Evolutionary conservation across 2,329 filamentous ascomycete species (phyloP).

Genomic region (Pestalotiopsis sp.): DNA sequence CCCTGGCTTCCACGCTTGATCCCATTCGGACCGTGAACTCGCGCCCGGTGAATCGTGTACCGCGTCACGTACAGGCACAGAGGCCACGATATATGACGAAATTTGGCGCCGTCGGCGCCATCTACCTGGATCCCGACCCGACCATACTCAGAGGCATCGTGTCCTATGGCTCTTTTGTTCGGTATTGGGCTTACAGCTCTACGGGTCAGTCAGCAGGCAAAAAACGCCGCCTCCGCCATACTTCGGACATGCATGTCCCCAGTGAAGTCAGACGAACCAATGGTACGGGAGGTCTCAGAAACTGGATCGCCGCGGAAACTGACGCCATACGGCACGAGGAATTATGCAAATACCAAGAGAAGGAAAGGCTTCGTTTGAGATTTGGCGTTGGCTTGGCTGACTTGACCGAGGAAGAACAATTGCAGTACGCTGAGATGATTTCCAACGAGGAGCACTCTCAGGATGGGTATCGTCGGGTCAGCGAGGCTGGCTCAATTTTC

Average conservation of each 20-base stretch:
- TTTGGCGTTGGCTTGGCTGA: conserved; percentile 81
- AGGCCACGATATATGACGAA: conserved; percentile 61
- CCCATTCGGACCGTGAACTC: conserved; percentile 87
- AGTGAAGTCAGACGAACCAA: conserved; percentile 45
- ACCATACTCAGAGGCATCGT: conserved; percentile 83
- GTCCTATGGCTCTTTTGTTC: conserved; percentile 80
- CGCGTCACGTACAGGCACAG: conserved; percentile 63
- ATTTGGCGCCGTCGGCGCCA: conserved; percentile 81
- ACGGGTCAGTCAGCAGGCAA: conserved; percentile 72
- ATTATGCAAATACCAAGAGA: conserved; percentile 64
- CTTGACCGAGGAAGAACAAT: conserved; percentile 64
- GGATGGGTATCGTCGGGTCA: conserved; percentile 58
- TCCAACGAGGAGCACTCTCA: conserved; percentile 58
- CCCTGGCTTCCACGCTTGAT: conserved; percentile 75
- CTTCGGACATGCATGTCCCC: conserved; percentile 56
- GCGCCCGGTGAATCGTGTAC: conserved; percentile 77
- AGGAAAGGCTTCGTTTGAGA: conserved; percentile 69
- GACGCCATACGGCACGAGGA: conserved; percentile 77
- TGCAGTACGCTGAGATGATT: conserved; percentile 66
- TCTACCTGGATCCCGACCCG: conserved; percentile 84
- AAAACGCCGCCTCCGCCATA: conserved; percentile 75
- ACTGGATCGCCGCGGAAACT: conserved; percentile 85
- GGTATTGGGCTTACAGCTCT: conserved; percentile 93
- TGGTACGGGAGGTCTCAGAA: conserved; percentile 68
- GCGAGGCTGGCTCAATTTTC: conserved; percentile 49